Base-by-base conservation (phyloP, 2,329 filamentous ascomycete species). In the Colletotrichum shisoi region DNA sequence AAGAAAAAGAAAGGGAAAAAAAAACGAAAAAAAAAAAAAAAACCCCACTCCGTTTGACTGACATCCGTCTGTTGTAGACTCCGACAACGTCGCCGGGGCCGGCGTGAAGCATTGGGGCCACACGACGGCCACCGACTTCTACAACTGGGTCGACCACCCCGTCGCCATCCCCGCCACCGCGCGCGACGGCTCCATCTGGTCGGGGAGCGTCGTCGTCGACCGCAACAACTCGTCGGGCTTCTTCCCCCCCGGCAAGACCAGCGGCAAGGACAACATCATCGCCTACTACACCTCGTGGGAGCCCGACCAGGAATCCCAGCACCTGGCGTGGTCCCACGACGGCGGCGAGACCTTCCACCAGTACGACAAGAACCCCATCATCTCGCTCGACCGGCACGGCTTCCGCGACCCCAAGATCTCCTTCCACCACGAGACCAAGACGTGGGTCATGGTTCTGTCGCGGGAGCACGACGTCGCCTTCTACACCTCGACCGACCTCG, bases 361-460 rank as follows among this genome's bases (percentile, higher is more conserved):
- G 46, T 91, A 89, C 68, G 77, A 78, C 1, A 74, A 74, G 4
- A 91, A 91, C 68, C 88, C 88, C 1, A 85, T 90, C 17, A 83
- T 91, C 49, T 75, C 80, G 69, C 83, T 83, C 72, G 79, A 79
- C 64, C 81, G 83, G 19, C 79, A 75, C 6, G 82, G 88, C 69
- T 90, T 90, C 77, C 84, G 88, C 27, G 88, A 91, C 69, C 88
- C 89, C 1, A 88, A 90, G 71, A 87, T 90, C 2, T 79, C 88
- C 51, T 85, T 86, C 79, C 84, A 88, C 69, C 76, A 81, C 1
- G 73, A 82, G 39, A 62, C 48, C 7, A 52, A 68, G 3, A 76
- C 80, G 19, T 90, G 87, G 87, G 83, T 87, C 45, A 85, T 87
- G 81, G 80, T 83, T 0, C 70, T 88, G 2, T 79, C 86, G 0